Base-by-base conservation (phyloP, 1,284 basidiomycete species). In the Pseudozyma sp. region DNA sequence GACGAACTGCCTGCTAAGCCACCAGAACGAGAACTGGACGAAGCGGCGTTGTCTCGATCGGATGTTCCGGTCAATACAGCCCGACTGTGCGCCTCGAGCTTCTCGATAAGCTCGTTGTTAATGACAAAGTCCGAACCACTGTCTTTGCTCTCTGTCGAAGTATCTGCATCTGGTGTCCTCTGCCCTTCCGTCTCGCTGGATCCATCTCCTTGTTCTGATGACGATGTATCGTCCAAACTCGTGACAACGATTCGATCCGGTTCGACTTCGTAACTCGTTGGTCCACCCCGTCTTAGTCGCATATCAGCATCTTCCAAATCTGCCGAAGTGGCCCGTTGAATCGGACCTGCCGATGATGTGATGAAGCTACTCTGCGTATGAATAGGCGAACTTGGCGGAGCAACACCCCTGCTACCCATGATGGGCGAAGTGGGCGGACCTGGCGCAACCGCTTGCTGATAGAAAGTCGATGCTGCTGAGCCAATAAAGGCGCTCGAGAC, bases 21-120 rank as follows among this genome's bases (percentile, higher is more conserved):
- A 14, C 67, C 48, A 1, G 60, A 52, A 7, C 71, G 65, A 18
- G 62, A 65, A 8, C 6, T 31, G 25, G 44, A 52, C 5, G 66
- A 59, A 11, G 65, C 54, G 21, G 60, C 64, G 42, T 65, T 72
- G 65, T 71, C 72, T 19, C 72, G 63, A 44, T 75, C 67, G 21
- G 72, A 75, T 0, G 72, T 75, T 5, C 73, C 73, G 18, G 73
- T 76, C 18, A 76, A 42, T 10, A 76, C 69, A 6, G 68, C 68
- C 18, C 73, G 51, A 36, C 73, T 63, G 43, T 76, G 73, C 21
- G 73, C 73, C 60, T 76, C 70, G 31, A 80, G 70, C 61, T 78
- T 80, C 50, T 75, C 64, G 52, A 80, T 76, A 44, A 78, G 76
- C 57, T 78, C 76, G 50, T 70, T 72, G 61, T 73, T 80, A 64